Evolutionary conservation across 345 rosid genomes (phyloP), one percentile per base, ranked within the genome.

Genomic region (Viola odorata): DNA sequence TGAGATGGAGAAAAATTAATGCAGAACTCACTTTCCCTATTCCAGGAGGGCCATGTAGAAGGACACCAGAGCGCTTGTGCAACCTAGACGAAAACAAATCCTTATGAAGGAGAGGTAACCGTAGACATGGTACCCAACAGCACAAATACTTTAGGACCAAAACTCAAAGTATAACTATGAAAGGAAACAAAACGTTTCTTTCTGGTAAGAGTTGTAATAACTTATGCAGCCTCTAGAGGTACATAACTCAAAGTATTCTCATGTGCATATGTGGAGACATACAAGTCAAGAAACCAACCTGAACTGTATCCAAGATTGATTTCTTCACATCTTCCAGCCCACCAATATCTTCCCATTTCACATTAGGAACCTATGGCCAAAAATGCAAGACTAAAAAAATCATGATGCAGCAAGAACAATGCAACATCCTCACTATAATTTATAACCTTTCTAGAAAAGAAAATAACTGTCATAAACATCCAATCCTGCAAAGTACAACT

Each of bases 21-120:
- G 11, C 55, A 40, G 12, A 52, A 61, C 83, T 58, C 70, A 92
- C 99, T 76, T 92, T 89, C 61, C 98, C 98, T 8, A 96, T 89
- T 77, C 97, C 98, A 47, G 97, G 99, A 78, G 99, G 99, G 56
- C 99, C 99, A 73, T 94, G 86, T 41, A 94, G 83, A 78, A 94
- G 96, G 61, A 86, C 96, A 74, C 97, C 99, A 70, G 97, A 94
- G 42, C 96, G 97, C 78, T 94, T 90, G 41, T 97, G 97, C 73
- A 94, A 71, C 55, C 99, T 95, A 54, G 95, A 84, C 32, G 97
- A 90, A 77, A 94, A 94, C 38, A 94, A 78, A 79, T 88, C 95
- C 80, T 88, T 90, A 72, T 90, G 99, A 78, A 90, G 78, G 57
- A 90, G 86, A 65, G 99, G 97, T 74, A 94, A 69, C 83, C 87